These are phyloP conservation scores for Rhynchosporium graminicola DNA, from an alignment of 2,329 filamentous ascomycete genomes.

Conservation along the genomic window DNA sequence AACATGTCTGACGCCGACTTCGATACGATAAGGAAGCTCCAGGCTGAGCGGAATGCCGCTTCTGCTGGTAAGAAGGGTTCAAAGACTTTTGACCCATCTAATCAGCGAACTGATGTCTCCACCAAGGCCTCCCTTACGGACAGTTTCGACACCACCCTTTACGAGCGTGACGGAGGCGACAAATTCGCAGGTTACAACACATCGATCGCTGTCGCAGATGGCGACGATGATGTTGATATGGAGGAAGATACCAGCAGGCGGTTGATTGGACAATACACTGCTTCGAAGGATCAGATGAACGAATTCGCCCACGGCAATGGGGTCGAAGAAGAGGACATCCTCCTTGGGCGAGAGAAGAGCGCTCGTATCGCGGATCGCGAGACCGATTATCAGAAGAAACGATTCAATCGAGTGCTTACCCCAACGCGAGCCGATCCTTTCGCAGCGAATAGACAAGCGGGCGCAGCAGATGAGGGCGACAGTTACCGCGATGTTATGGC, in stretches of 20 bases:
- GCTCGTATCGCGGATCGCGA: constrained; percentile 90
- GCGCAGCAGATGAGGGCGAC: constrained; percentile 68
- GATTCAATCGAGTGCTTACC: constrained; percentile 84
- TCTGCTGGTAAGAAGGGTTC: constrained; percentile 79
- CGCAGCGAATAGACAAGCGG: constrained; percentile 70
- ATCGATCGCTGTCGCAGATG: constrained; percentile 79
- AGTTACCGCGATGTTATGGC: constrained; percentile 93
- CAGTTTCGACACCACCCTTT: constrained; percentile 83
- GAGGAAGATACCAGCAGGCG: constrained; percentile 73
- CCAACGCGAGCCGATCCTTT: constrained; percentile 87
- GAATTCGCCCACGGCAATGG: constrained; percentile 85
- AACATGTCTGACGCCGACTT: constrained; percentile 78
- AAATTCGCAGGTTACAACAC: constrained; percentile 89
- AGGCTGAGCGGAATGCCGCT: constrained; percentile 87
- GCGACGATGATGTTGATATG: constrained; percentile 79
- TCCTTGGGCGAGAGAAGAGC: constrained; percentile 83
- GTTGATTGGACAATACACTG: constrained; percentile 93
- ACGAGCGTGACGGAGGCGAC: constrained; percentile 75
- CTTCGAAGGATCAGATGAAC: constrained; percentile 86
- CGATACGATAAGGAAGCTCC: constrained; percentile 81
- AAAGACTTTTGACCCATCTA: constrained; percentile 74
- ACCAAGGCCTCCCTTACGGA: constrained; percentile 92
- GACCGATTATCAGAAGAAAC: constrained; percentile 95
- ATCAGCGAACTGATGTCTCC: constrained; percentile 78
- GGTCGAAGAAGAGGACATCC: constrained; percentile 88